A percentile compares a stretch with the other conserved stretches of the same genome.
These are phyloP conservation scores for Melanomma pulvis-pyrius DNA, from an alignment of 495 filamentous ascomycete genomes.

Conservation along the genomic window DNA sequence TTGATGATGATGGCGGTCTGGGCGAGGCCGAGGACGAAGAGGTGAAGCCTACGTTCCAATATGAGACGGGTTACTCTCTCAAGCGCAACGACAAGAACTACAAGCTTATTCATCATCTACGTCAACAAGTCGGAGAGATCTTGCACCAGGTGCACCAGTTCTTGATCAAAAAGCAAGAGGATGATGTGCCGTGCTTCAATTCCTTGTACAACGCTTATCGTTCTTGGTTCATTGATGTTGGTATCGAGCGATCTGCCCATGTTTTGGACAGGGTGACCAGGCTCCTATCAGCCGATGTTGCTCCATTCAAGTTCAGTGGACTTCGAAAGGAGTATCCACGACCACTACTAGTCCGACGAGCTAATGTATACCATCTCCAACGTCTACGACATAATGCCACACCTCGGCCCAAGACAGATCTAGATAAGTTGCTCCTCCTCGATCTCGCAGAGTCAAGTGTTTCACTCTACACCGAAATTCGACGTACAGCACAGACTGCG, in stretches of 20 bases:
- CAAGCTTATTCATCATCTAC: slow-evolving; percentile 73
- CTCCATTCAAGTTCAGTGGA: slow-evolving; percentile 91
- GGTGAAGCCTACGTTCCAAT: slow-evolving; percentile 77
- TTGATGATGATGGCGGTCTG: slow-evolving; percentile 60
- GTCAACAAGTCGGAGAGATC: slow-evolving; percentile 75
- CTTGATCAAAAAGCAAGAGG: slow-evolving; percentile 80
- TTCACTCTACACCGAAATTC: slow-evolving; percentile 93
- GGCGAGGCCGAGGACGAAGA: slow-evolving; percentile 80
- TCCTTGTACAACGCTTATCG: slow-evolving; percentile 87
- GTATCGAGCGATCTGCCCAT: slow-evolving; percentile 92
- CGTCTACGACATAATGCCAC: slow-evolving; percentile 90
- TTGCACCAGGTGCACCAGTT: slow-evolving; percentile 85
- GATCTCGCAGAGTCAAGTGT: slow-evolving; percentile 90
- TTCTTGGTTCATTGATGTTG: slow-evolving; percentile 97
- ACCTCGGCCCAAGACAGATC: slow-evolving; percentile 76
- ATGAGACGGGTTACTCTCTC: slow-evolving; percentile 84
- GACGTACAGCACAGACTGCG: slow-evolving; percentile 86
- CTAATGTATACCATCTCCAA: slow-evolving; percentile 92
- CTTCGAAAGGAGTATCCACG: slow-evolving; percentile 90
- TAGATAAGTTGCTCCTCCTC: slow-evolving; percentile 80
- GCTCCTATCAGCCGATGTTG: slow-evolving; percentile 79
- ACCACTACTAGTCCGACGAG: slow-evolving; percentile 82
- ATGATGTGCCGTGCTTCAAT: slow-evolving; percentile 94
- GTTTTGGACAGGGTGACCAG: slow-evolving; percentile 83
- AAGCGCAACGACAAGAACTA: slow-evolving; percentile 65